Evolutionary conservation across 768 basidiomycete species (phyloP).

Genomic region (Russula foetens): DNA sequence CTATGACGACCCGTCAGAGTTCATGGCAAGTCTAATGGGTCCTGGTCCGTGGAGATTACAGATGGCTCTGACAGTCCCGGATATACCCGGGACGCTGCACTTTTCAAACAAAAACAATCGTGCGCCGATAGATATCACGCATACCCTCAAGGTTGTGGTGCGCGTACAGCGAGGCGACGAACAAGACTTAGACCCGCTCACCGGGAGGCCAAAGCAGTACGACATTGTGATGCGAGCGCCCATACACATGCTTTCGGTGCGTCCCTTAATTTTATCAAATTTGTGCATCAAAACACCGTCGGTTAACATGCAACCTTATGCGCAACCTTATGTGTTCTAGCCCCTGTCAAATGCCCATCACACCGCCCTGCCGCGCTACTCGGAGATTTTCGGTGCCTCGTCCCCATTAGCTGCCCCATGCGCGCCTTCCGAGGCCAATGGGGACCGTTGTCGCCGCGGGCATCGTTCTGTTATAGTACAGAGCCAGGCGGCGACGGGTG

Average conservation of each 20-base stretch:
- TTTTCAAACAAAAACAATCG: conserved; percentile 76
- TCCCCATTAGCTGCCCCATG: not conserved
- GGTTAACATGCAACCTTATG: not conserved
- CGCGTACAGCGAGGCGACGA: conserved; percentile 81
- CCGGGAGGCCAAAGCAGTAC: conserved; percentile 71
- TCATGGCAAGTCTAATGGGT: conserved; percentile 1
- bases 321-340: not conserved
- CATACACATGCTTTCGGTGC: conserved; percentile 78
- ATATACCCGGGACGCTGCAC: conserved; percentile 46
- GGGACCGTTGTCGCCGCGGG: not conserved
- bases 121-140: conserved; percentile 68
- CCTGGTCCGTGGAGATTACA: conserved; percentile 60
- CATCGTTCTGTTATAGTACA: not conserved
- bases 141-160: conserved; percentile 73
- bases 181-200: conserved; percentile 46
- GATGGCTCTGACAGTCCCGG: conserved; percentile 58
- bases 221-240: conserved; percentile 84
- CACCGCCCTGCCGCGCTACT: conserved; percentile 6
- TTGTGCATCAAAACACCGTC: not conserved
- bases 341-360: conserved; percentile 7
- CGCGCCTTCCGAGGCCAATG: not conserved
- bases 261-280: conserved; percentile 24
- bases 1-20: conserved; percentile 44
- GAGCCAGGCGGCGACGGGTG: not conserved
- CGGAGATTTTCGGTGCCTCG: not conserved